These are phyloP conservation scores for Nicotiana knightiana DNA, from an alignment of 257 asterid genomes.

Conservation along the genomic window DNA sequence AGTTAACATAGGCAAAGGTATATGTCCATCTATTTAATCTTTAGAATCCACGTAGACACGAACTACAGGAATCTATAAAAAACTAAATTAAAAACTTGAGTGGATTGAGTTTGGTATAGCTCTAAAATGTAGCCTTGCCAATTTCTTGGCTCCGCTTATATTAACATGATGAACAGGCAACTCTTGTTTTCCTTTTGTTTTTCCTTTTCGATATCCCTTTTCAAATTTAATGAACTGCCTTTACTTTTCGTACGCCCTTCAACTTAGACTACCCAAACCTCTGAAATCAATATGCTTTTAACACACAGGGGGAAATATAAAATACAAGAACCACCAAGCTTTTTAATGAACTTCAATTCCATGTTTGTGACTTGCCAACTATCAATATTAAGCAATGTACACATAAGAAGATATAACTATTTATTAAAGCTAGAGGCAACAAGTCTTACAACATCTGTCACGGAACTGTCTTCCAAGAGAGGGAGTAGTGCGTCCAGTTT, in stretches of 20 bases:
- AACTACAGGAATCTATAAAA: neutral
- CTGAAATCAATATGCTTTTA: neutral
- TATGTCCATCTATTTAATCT: neutral
- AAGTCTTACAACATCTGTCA: conserved; percentile 74
- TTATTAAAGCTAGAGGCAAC: neutral
- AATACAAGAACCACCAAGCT: neutral
- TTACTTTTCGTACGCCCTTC: neutral
- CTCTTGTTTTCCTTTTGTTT: neutral
- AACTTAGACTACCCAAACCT: neutral
- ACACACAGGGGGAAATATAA: neutral
- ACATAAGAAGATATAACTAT: neutral
- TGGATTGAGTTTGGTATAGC: neutral
- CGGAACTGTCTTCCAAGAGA: conserved; percentile 55
- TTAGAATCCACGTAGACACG: neutral
- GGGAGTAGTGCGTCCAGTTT: conserved; percentile 88
- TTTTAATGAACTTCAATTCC: neutral
- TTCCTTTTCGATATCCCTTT: neutral
- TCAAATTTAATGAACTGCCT: neutral
- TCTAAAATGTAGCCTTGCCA: neutral
- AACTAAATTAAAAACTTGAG: neutral
- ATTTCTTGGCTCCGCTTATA: neutral
- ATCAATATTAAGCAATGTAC: neutral
- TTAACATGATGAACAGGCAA: neutral
- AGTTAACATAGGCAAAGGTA: neutral
- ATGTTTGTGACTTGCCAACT: neutral